Evolutionary conservation across 2,329 filamentous ascomycete species (phyloP), one percentile per base, ranked within the genome.

Genomic region (Colletotrichum limetticola): DNA sequence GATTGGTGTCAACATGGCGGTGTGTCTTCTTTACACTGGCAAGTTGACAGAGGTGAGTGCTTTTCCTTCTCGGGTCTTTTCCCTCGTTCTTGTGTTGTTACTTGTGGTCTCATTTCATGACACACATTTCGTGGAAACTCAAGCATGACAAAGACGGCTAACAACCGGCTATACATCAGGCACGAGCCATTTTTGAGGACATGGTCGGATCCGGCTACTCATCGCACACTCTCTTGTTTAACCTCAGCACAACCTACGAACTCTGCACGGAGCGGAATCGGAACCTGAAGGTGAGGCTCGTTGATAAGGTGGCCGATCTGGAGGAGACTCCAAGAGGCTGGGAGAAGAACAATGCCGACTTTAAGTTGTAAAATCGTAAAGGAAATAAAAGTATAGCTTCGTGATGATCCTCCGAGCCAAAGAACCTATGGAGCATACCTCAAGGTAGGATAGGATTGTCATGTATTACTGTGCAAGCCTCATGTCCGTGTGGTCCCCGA

Each of bases 241-340:
- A 98, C 80, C 83, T 99, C 14, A 91, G 92, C 12, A 98, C 96
- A 0, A 90, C 98, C 77, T 98, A 97, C 80, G 97, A 98, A 82
- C 87, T 98, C 8, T 97, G 94, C 80, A 95, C 94, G 0, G 95
- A 98, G 77, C 89, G 90, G 74, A 90, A 94, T 55, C 86, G 90
- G 61, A 88, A 88, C 14, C 82, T 93, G 77, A 98, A 98, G 86
- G 82, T 89, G 35, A 86, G 85, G 30, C 85, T 98, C 22, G 91
- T 93, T 2, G 93, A 95, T 77, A 89, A 87, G 64, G 87, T 97
- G 22, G 92, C 94, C 1, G 84, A 82, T 1, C 86, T 90, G 77
- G 87, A 88, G 55, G 86, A 89, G 19, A 87, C 86, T 1, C 81
- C 87, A 1, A 84, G 85, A 1, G 93, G 92, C 6, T 92, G 93